Conservation (phyloP, 164 flowering plant species). For the Brasenia schreberi region DNA sequence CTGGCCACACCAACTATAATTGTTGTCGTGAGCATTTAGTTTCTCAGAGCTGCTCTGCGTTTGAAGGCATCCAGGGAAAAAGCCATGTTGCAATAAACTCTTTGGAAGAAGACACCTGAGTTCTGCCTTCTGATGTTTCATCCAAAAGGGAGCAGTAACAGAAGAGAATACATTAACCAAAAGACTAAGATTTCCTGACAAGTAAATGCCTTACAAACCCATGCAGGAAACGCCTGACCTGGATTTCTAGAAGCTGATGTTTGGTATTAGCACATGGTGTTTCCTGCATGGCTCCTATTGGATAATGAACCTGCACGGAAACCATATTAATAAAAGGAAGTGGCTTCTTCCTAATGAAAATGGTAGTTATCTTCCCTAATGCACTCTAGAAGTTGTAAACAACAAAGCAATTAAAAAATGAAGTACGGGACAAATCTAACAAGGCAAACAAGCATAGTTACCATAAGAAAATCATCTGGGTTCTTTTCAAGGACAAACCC, state of each 20-base stretch:
- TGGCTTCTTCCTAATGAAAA: no score
- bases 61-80: slow-evolving; percentile 25
- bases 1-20: slow-evolving; percentile 85
- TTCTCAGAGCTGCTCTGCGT: slow-evolving; percentile 9
- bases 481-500: slow-evolving; percentile 84
- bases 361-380: no score
- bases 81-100: slow-evolving; percentile 54
- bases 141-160: no score
- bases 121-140: slow-evolving; percentile 55
- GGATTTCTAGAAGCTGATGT: slow-evolving; percentile 69
- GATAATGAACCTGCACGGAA: slow-evolving; percentile 72
- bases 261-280: slow-evolving; percentile 53
- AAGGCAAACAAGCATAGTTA: slow-evolving; percentile 13
- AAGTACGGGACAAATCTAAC: background rate
- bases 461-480: slow-evolving; percentile 99
- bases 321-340: background rate
- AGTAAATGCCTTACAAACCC: background rate
- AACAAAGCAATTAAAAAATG: no score
- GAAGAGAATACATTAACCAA: background rate
- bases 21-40: slow-evolving; percentile 9
- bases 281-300: slow-evolving; percentile 62
- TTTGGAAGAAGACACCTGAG: slow-evolving; percentile 82
- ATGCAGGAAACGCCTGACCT: slow-evolving; percentile 32
- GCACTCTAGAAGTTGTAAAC: no score
- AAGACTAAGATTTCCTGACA: no score